These are phyloP conservation scores for Orbilia oligospora DNA, from an alignment of 2,329 filamentous ascomycete genomes.

Conservation along the genomic window DNA sequence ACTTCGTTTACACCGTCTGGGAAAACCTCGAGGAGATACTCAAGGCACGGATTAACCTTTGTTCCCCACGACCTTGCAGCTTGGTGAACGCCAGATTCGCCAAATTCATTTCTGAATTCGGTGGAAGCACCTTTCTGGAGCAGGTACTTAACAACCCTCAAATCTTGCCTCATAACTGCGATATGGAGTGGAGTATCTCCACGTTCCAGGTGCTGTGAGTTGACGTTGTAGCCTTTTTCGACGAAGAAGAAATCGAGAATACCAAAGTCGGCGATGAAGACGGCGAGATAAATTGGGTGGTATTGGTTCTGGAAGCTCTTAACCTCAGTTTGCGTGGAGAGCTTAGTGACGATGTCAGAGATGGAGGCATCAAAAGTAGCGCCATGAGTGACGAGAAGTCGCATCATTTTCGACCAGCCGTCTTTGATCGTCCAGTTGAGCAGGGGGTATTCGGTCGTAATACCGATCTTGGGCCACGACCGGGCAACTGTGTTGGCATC, in stretches of 20 bases:
- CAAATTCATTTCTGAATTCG: slow-evolving; percentile 54
- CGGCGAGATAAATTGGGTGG: slow-evolving; percentile 58
- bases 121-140: slow-evolving; percentile 54
- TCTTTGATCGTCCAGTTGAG: slow-evolving; percentile 61
- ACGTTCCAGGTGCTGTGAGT: slow-evolving; percentile 54
- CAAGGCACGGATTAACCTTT: slow-evolving; percentile 59
- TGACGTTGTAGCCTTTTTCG: slow-evolving; percentile 48
- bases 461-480: slow-evolving; percentile 59
- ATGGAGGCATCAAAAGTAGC: slow-evolving; percentile 49
- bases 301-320: slow-evolving; percentile 61
- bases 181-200: slow-evolving; percentile 57
- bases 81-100: slow-evolving; percentile 57
- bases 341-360: slow-evolving; percentile 37
- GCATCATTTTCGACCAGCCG: slow-evolving; percentile 60
- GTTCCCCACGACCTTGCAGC: slow-evolving; percentile 56
- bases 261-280: slow-evolving; percentile 58
- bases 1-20: slow-evolving; percentile 58
- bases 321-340: slow-evolving; percentile 52
- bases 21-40: slow-evolving; percentile 59
- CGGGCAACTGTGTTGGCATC: slow-evolving; percentile 56
- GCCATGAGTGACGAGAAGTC: slow-evolving; percentile 48
- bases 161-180: slow-evolving; percentile 57
- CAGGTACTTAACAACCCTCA: slow-evolving; percentile 57
- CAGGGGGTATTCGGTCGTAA: slow-evolving; percentile 56
- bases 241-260: slow-evolving; percentile 59